Evolutionary conservation across 352 stramenopile species (phyloP), one percentile per base, ranked within the genome.

Genomic region (Phytophthora agathidicida): DNA sequence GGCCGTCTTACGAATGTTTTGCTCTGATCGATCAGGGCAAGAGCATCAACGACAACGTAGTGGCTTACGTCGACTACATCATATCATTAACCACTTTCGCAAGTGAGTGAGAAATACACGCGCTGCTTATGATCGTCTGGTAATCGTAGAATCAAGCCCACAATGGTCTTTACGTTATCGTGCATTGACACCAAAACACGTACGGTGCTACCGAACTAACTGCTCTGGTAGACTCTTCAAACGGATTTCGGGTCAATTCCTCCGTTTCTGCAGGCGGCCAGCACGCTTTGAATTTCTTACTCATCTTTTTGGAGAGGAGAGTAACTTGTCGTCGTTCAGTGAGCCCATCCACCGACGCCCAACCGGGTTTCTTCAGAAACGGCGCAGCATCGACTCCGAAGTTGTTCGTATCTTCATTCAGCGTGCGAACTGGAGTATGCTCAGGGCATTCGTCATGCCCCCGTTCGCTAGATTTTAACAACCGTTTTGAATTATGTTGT

Each of bases 121-220:
- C n/a, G n/a, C n/a, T n/a, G n/a, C n/a, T n/a, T n/a, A n/a, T n/a
- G n/a, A n/a, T n/a, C n/a, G n/a, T n/a, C n/a, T n/a, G n/a, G n/a
- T n/a, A n/a, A n/a, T n/a, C n/a, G n/a, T n/a, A n/a, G n/a, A n/a
- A n/a, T n/a, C n/a, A n/a, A n/a, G n/a, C n/a, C n/a, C n/a, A n/a
- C n/a, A n/a, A n/a, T n/a, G n/a, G n/a, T 17, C 36, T 51, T 84
- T 48, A 89, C 43, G 61, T 82, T 41, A 88, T 65, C 13, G 58
- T 60, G 51, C 80, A 89, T 52, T 89, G 68, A 31, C 80, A 89
- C 80, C 77, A 89, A 70, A 83, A 76, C n/a, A 86, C 54, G 30
- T 75, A 76, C 11, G 50, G 32, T 6, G 47, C 7, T 16, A 27
- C 54, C 7, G 10, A 37, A 30, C 32, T 44, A 17, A 8, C 4